Conservation (phyloP, 177 flowering plant species). For the Viscum album region DNA sequence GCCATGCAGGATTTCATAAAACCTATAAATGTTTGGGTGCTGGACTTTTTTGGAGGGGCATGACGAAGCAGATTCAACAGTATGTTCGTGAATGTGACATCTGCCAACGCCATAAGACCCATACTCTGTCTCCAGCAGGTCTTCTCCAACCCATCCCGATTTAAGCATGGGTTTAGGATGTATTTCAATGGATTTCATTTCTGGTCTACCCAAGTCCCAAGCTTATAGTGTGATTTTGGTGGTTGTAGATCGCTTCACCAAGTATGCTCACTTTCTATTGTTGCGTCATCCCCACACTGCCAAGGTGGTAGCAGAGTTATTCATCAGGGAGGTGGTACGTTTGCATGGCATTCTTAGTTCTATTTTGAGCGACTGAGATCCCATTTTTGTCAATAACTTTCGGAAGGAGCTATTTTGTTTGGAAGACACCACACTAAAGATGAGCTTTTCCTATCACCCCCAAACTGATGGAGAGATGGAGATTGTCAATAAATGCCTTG, state of each 20-base stretch:
- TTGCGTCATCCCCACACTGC: too few relatives aligned
- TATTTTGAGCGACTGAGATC: too few relatives aligned
- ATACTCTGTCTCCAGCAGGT: neutral
- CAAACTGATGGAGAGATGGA: neutral
- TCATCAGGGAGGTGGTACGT: too few relatives aligned
- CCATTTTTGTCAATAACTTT: neutral
- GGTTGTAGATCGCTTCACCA: too few relatives aligned
- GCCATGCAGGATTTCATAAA: neutral
- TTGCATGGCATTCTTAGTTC: too few relatives aligned
- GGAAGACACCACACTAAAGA: neutral
- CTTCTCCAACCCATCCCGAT: too few relatives aligned
- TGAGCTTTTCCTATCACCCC: neutral
- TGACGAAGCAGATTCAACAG: neutral
- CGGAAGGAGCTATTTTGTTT: neutral
- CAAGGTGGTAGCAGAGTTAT: too few relatives aligned
- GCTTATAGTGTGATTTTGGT: too few relatives aligned
- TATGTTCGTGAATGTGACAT: neutral
- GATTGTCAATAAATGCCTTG: neutral
- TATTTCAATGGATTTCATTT: too few relatives aligned
- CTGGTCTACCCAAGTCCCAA: too few relatives aligned
- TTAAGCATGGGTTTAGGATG: too few relatives aligned
- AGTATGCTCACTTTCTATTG: too few relatives aligned
- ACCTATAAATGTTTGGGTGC: neutral
- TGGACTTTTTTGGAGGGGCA: neutral
- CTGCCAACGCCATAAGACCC: neutral